Evolutionary conservation across 2,329 filamentous ascomycete genomes (phyloP).

Genomic region (Cadophora sp.): DNA sequence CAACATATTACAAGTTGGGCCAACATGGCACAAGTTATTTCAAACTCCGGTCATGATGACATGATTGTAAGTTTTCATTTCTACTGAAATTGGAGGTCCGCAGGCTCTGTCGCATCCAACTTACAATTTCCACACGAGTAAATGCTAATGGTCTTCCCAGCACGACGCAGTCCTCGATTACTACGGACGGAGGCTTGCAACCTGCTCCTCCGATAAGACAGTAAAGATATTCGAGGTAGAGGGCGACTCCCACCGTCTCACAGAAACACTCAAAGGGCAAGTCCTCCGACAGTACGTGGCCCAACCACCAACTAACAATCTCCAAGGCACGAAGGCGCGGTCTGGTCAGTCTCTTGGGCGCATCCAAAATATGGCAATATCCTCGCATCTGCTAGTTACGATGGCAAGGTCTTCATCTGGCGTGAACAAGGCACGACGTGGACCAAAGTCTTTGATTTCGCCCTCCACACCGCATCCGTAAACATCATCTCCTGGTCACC

Average conservation of each 20-base stretch:
- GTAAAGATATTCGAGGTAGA: slow-evolving; percentile 99
- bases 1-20: slow-evolving; percentile 23
- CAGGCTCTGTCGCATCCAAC: neutral
- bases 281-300: slow-evolving; percentile 7
- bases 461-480: slow-evolving; percentile 92
- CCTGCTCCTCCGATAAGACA: slow-evolving; percentile 96
- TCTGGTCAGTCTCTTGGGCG: slow-evolving; percentile 98
- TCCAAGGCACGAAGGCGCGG: slow-evolving; percentile 88
- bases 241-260: slow-evolving; percentile 85
- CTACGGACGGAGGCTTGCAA: slow-evolving; percentile 94
- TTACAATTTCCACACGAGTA: neutral
- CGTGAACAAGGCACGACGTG: slow-evolving; percentile 79
- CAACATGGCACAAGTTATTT: slow-evolving; percentile 76
- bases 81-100: slow-evolving; percentile 5
- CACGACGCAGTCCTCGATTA: slow-evolving; percentile 99
- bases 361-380: slow-evolving; percentile 99
- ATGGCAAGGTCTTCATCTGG: slow-evolving; percentile 99
- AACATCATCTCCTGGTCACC: slow-evolving; percentile 99
- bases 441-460: slow-evolving; percentile 92
- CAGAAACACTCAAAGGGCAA: slow-evolving; percentile 94
- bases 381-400: slow-evolving; percentile 92
- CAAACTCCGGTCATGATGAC: slow-evolving; percentile 92
- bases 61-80: slow-evolving; percentile 80
- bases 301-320: slow-evolving; percentile 30
- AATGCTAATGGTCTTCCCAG: slow-evolving; percentile 52